phyloP scores from a whole-genome alignment of 345 rosid species.

The Citrus maxima region DNA sequence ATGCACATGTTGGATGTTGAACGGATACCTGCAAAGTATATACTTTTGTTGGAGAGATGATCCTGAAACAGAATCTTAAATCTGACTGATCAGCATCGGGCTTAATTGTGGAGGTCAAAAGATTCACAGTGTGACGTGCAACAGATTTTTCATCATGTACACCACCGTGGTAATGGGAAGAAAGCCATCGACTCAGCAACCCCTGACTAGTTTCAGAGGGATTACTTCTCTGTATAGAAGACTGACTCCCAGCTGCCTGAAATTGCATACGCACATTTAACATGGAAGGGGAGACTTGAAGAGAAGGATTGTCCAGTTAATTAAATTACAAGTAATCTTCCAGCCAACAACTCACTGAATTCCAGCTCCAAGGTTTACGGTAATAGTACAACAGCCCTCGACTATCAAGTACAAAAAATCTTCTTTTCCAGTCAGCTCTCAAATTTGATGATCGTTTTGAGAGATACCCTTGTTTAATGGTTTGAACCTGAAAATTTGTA shows the following conservation, averaged over 20 bases:
- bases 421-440: slow-evolving; percentile 83
- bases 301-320: slow-evolving; percentile 3
- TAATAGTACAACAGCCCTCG: slow-evolving; percentile 80
- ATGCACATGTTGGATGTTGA: slow-evolving; percentile 9
- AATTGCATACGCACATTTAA: slow-evolving; percentile 21
- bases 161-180: slow-evolving; percentile 74
- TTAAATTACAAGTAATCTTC: slow-evolving; percentile 10
- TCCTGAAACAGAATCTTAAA: slow-evolving; percentile 80
- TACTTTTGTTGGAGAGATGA: slow-evolving; percentile 57
- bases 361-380: slow-evolving; percentile 65
- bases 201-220: slow-evolving; percentile 54
- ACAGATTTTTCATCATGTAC: slow-evolving; percentile 70
- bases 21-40: slow-evolving; percentile 65
- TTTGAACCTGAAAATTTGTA: slow-evolving; percentile 53
- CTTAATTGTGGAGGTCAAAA: slow-evolving; percentile 75
- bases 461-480: slow-evolving; percentile 74
- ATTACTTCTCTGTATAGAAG: slow-evolving; percentile 41
- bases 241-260: slow-evolving; percentile 61
- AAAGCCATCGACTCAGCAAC: slow-evolving; percentile 74
- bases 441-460: slow-evolving; percentile 83
- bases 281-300: not conserved
- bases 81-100: slow-evolving; percentile 76
- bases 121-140: slow-evolving; percentile 72
- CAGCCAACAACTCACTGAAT: slow-evolving; percentile 46
- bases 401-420: slow-evolving; percentile 80